Percentiles rank a stretch among this genome's conserved stretches.
These are phyloP conservation scores for Fusarium proliferatum DNA, from an alignment of 2,329 filamentous ascomycete species.

Conservation along the genomic window DNA sequence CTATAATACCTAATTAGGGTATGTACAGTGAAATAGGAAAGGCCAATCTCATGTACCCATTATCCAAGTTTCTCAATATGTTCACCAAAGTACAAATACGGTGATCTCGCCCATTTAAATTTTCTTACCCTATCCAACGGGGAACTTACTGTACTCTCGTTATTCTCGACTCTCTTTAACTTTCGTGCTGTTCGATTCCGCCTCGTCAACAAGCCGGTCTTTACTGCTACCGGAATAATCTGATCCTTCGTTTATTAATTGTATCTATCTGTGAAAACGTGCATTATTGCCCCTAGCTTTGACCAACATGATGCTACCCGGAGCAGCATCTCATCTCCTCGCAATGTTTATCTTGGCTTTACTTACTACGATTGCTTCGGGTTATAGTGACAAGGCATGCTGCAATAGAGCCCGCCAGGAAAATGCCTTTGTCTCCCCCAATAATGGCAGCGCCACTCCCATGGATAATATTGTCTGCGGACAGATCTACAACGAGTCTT, in stretches of 20 bases:
- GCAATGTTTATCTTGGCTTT: accelerated
- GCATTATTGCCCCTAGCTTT: accelerated
- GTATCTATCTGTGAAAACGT: neutral
- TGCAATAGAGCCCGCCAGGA: neutral
- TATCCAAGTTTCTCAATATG: accelerated
- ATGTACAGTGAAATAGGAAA: accelerated
- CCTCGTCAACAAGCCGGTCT: accelerated
- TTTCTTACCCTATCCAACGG: neutral
- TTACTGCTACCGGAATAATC: accelerated
- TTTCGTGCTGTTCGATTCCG: accelerated
- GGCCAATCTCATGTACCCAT: accelerated
- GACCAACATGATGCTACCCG: neutral
- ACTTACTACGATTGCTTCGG: neutral
- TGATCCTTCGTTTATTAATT: accelerated
- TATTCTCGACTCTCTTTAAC: neutral
- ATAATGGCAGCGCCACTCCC: neutral
- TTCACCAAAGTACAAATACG: neutral
- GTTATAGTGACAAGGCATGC: neutral
- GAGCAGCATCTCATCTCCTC: accelerated
- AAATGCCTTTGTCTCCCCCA: neutral
- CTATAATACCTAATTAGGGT: accelerated
- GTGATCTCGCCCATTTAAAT: neutral
- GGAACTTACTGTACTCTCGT: too few relatives aligned
- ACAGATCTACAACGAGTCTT: neutral
- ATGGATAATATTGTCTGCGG: neutral